These are phyloP conservation scores for Leavenworthia alabamica DNA, from an alignment of 345 rosid species.

Conservation along the genomic window DNA sequence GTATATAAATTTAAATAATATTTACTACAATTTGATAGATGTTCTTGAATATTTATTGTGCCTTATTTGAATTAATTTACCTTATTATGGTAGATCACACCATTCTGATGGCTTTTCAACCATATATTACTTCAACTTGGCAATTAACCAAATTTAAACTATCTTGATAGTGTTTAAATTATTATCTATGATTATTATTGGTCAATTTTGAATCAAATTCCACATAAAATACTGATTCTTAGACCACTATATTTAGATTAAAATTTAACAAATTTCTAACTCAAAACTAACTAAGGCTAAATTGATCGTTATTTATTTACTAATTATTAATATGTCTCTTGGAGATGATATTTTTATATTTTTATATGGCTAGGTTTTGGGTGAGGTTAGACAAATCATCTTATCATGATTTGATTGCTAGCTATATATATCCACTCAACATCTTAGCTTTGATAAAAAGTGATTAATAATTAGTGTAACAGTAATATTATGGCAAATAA, in stretches of 20 bases:
- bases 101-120: neutral
- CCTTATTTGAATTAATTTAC: neutral
- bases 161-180: neutral
- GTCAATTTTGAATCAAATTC: neutral
- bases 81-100: neutral
- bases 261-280: too few relatives aligned
- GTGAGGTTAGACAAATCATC: conserved; percentile 10
- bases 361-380: neutral
- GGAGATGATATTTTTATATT: neutral
- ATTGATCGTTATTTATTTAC: too few relatives aligned
- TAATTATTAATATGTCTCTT: too few relatives aligned
- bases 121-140: neutral
- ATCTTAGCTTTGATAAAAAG: neutral
- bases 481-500: neutral
- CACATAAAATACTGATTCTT: neutral
- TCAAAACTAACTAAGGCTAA: neutral
- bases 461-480: neutral
- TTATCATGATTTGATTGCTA: neutral
- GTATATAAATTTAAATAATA: neutral
- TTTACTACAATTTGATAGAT: neutral
- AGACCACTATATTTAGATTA: neutral
- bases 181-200: neutral
- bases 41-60: neutral
- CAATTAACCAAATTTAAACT: neutral
- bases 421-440: conserved; percentile 5